Percentiles rank a stretch among this genome's conserved stretches.
These are phyloP conservation scores for Luffa aegyptiaca DNA, from an alignment of 306 rosid species.

Conservation along the genomic window DNA sequence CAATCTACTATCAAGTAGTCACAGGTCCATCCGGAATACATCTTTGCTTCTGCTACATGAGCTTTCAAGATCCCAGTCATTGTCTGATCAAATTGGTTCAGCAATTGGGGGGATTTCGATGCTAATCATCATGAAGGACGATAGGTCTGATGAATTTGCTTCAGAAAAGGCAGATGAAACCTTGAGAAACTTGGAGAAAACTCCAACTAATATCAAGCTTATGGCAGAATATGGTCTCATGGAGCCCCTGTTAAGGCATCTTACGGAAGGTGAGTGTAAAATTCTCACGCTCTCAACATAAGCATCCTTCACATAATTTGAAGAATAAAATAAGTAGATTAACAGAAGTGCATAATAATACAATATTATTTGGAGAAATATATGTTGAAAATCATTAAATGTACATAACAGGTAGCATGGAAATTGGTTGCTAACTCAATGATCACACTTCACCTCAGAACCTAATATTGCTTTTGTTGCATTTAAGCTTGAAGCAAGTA, in stretches of 20 bases:
- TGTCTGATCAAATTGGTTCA: conserved; percentile 32
- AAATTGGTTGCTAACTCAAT: not conserved
- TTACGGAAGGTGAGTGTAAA: conserved; percentile 22
- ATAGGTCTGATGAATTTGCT: conserved; percentile 24
- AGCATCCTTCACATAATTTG: not conserved
- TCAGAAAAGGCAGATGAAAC: conserved; percentile 29
- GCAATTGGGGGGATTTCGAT: conserved; percentile 25
- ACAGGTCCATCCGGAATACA: conserved; percentile 20
- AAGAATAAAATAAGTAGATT: not conserved
- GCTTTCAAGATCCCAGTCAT: conserved; percentile 26
- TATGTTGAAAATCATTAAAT: not conserved
- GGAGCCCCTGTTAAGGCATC: conserved; percentile 33
- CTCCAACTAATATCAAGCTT: conserved; percentile 24
- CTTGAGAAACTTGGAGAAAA: conserved; percentile 30
- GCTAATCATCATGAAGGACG: conserved; percentile 27
- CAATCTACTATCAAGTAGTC: conserved; percentile 26
- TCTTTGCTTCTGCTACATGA: conserved; percentile 27
- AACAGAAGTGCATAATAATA: not conserved
- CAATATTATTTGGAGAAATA: not conserved
- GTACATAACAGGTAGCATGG: not conserved
- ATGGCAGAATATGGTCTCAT: conserved; percentile 40
- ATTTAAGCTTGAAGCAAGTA: not conserved
- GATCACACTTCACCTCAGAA: not conserved
- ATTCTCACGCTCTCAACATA: not conserved
- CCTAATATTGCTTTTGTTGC: not conserved